Evolutionary conservation across 1,139 yeast genomes (phyloP).

Genomic region (Pichia sp.): DNA sequence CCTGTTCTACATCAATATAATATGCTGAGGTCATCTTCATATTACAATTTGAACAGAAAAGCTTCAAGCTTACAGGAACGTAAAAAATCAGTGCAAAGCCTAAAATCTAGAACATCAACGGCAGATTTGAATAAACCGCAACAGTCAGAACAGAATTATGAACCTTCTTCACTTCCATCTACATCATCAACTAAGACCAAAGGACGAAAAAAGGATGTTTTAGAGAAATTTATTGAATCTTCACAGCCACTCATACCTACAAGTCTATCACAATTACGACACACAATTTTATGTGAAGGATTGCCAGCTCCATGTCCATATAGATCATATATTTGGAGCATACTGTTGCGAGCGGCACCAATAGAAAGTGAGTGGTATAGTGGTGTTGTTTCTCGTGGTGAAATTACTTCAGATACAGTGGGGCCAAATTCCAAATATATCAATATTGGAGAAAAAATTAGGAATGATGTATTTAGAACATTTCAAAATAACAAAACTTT

Average conservation of each 20-base stretch:
- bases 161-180: not conserved
- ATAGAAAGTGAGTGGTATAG: slow-evolving; percentile 48
- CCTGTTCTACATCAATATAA: not conserved
- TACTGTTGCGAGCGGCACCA: slow-evolving; percentile 60
- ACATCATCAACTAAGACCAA: slow-evolving; percentile 8
- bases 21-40: slow-evolving; percentile 7
- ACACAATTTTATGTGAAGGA: slow-evolving; percentile 74
- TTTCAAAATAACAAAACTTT: slow-evolving; percentile 68
- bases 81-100: not conserved
- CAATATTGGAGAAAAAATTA: slow-evolving; percentile 56
- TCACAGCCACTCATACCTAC: slow-evolving; percentile 61
- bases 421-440: slow-evolving; percentile 15
- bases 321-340: slow-evolving; percentile 77
- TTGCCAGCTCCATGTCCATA: slow-evolving; percentile 59
- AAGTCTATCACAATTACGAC: slow-evolving; percentile 72
- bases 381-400: slow-evolving; percentile 49
- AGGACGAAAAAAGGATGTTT: slow-evolving; percentile 56
- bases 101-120: not conserved
- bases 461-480: slow-evolving; percentile 84
- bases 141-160: not conserved
- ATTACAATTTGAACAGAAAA: slow-evolving; percentile 6
- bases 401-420: slow-evolving; percentile 29
- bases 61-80: not conserved
- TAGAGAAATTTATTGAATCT: slow-evolving; percentile 56
- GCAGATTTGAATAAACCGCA: not conserved